Percentiles rank a stretch among this genome's conserved stretches.
Conservation (phyloP, 805 yeast genomes). For the Sugiyamaella floridensis region DNA sequence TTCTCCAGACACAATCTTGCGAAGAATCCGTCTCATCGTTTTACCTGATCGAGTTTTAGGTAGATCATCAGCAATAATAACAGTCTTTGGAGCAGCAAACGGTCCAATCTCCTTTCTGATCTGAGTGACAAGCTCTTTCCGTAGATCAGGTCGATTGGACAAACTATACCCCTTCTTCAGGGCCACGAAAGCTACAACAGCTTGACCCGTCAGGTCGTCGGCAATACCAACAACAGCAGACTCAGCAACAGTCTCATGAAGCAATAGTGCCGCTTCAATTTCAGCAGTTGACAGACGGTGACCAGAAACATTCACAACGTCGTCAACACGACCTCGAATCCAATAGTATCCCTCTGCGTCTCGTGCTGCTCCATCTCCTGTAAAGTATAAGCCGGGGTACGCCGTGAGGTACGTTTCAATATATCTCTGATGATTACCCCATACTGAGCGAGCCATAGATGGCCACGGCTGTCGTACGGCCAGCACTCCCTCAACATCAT, state of each 20-base stretch:
- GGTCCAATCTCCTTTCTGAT: conserved; percentile 89
- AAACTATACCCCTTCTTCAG: conserved; percentile 48
- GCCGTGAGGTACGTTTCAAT: conserved; percentile 90
- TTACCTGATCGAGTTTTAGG: conserved; percentile 99
- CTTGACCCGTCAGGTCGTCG: conserved; percentile 96
- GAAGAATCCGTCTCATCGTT: conserved; percentile 95
- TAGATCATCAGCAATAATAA: conserved; percentile 77
- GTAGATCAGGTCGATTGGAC: conserved; percentile 35
- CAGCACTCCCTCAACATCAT: conserved; percentile 93
- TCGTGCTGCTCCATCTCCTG: conserved; percentile 98
- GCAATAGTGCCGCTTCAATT: conserved; percentile 85
- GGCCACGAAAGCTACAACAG: conserved; percentile 90
- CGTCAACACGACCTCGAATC: conserved; percentile 98
- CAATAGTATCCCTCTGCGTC: conserved; percentile 95
- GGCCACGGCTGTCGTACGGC: conserved; percentile 94
- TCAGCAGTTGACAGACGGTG: conserved; percentile 98
- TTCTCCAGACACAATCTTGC: conserved; percentile 89
- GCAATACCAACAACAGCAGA: conserved; percentile 94
- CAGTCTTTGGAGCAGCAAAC: conserved; percentile 91
- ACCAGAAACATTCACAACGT: conserved; percentile 95
- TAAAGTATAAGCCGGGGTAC: conserved; percentile 88
- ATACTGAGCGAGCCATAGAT: conserved; percentile 95
- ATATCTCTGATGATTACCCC: conserved; percentile 78
- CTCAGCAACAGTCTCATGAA: conserved; percentile 77
- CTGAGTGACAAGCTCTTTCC: conserved; percentile 72